Evolutionary conservation across 495 filamentous ascomycete genomes (phyloP), one percentile per base, ranked within the genome.

Genomic region (Xylaria bambusicola): DNA sequence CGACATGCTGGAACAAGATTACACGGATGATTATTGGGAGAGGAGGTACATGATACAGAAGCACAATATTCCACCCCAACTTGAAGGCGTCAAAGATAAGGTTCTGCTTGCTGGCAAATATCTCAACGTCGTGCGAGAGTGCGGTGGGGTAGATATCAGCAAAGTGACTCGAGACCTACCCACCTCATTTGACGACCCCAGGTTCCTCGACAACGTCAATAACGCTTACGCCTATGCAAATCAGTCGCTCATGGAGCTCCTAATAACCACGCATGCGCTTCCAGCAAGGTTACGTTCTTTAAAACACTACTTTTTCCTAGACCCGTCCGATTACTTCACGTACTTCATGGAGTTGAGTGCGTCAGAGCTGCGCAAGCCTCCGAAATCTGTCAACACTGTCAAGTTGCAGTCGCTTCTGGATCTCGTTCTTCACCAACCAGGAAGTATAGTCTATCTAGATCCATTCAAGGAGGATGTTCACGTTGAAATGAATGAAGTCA

Each of bases 1-100:
- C 18, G 95, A 97, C 66, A 83, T 88, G 65, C 76, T 98, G 10
- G 92, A 97, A 68, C 86, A 96, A 66, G 94, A 98, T 73, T 98
- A 97, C 65, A 98, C 93, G 0, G 94, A 98, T 67, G 94, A 98
- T 64, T 98, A 98, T 72, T 98, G 94, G 94, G 94, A 98, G 67
- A 92, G 96, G 71, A 82, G 94, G 56, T 98, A 98, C 65, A 97
- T 92, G 12, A 91, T 98, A 59, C 85, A 94, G 41, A 89, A 96
- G 42, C 82, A 90, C 44, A 92, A 94, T 55, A 86, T 98, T 12
- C 94, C 94, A 2, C 93, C 94, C 12, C 94, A 98, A 69, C 82
- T 98, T 6, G 91, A 95, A 65, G 86, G 79, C 52, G 91, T 98
- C 55, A 93, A 91, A 65, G 92, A 96, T 57, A 97, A 96, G 67